A percentile compares a stretch with the other conserved stretches of the same genome.
Conservation (phyloP, 345 rosid genomes). For the Dipteronia dyeriana region DNA sequence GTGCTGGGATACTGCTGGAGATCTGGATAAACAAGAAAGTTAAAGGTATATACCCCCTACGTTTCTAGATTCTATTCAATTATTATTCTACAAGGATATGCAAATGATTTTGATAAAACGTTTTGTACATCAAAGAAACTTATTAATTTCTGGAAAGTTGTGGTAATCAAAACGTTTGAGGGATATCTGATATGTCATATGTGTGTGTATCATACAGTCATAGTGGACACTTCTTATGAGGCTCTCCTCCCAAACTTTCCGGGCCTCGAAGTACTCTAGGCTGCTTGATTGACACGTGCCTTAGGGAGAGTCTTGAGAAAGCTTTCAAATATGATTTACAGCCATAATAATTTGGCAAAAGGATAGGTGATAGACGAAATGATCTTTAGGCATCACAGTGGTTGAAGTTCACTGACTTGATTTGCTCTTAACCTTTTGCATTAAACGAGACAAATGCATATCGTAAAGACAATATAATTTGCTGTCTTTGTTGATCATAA, state of each 20-base stretch:
- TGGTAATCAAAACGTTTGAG: neutral
- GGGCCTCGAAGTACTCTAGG: neutral
- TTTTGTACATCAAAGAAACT: neutral
- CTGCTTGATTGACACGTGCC: neutral
- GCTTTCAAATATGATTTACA: neutral
- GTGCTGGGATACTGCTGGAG: constrained; percentile 88
- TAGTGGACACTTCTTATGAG: neutral
- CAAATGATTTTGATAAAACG: neutral
- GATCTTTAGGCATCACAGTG: neutral
- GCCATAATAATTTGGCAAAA: neutral
- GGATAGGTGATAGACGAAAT: neutral
- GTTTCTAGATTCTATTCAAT: neutral
- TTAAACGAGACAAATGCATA: neutral
- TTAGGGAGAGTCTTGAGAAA: neutral
- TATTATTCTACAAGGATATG: neutral
- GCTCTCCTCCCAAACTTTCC: neutral
- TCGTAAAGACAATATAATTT: neutral
- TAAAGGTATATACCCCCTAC: constrained; percentile 48
- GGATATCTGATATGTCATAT: neutral
- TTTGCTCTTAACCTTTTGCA: neutral
- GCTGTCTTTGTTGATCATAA: neutral
- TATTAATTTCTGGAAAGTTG: neutral
- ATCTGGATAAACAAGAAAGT: constrained; percentile 86
- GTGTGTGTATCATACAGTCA: neutral
- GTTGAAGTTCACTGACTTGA: neutral